A percentile compares a stretch with the other conserved stretches of the same genome.
These are phyloP conservation scores for Coemansia reversa DNA, from an alignment of 192 early-diverging fungal species.

Conservation along the genomic window DNA sequence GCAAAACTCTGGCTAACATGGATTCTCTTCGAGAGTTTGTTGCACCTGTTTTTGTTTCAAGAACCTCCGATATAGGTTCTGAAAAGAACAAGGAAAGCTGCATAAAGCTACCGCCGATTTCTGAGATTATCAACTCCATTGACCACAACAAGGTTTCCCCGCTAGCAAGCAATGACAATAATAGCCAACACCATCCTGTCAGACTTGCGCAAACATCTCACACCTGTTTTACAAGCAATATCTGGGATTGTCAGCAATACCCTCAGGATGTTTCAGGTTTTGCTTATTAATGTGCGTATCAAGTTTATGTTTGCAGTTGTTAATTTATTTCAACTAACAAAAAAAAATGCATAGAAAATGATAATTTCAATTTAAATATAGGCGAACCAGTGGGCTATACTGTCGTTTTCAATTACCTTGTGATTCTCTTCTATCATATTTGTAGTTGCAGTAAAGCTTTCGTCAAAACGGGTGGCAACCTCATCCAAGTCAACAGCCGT, in stretches of 20 bases:
- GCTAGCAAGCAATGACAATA: neutral
- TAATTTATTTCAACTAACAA: too few species aligned
- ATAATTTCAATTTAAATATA: neutral
- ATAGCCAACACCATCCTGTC: neutral
- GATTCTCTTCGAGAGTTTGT: neutral
- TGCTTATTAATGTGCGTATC: neutral
- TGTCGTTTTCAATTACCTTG: neutral
- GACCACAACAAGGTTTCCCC: neutral
- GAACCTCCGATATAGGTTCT: neutral
- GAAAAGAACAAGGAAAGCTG: neutral
- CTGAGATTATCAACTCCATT: slow-evolving; percentile 30
- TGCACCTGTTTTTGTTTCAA: neutral
- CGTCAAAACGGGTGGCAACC: neutral
- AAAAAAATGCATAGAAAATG: neutral
- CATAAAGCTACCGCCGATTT: slow-evolving; percentile 35
- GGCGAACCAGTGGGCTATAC: slow-evolving; percentile 5
- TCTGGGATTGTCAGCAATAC: neutral
- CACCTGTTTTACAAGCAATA: neutral
- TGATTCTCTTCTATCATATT: neutral
- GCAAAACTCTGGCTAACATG: neutral
- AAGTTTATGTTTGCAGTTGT: neutral
- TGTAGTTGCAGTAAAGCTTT: slow-evolving; percentile 4
- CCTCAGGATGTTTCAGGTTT: neutral
- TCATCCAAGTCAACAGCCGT: neutral
- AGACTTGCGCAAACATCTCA: neutral